Percentiles rank a stretch among this genome's conserved stretches.
Conservation (phyloP, 495 filamentous ascomycete species). For the Parathielavia appendiculata region DNA sequence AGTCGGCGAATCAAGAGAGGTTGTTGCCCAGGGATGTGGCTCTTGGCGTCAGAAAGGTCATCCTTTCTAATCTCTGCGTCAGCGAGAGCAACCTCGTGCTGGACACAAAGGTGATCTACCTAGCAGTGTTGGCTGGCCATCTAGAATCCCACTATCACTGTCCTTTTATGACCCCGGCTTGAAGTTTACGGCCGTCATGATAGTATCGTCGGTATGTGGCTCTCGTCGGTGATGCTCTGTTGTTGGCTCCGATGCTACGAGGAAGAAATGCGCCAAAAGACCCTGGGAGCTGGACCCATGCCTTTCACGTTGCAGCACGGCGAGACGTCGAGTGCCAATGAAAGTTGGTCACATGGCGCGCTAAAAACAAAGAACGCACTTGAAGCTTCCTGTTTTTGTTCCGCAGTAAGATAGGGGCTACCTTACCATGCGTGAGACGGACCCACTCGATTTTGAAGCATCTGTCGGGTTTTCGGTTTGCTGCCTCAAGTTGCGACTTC, state of each 20-base stretch:
- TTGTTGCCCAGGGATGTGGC: background rate
- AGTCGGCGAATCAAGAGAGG: background rate
- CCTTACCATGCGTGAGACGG: background rate
- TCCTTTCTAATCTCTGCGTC: constrained; percentile 1
- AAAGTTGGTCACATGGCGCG: constrained; percentile 1
- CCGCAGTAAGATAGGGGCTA: background rate
- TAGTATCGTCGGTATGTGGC: too few relatives aligned
- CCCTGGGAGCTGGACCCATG: too few relatives aligned
- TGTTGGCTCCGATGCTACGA: too few relatives aligned
- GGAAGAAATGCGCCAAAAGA: too few relatives aligned
- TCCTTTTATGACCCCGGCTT: too few relatives aligned
- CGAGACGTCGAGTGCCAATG: background rate
- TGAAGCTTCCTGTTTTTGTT: background rate
- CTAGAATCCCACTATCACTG: too few relatives aligned
- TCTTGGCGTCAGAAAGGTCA: constrained; percentile 7
- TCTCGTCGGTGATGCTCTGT: too few relatives aligned
- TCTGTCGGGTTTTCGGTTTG: background rate
- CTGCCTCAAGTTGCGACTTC: background rate
- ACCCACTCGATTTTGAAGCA: background rate
- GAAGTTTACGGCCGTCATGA: too few relatives aligned
- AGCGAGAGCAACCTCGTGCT: background rate
- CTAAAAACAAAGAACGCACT: background rate
- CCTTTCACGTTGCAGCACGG: too few relatives aligned
- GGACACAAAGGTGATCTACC: too few relatives aligned
- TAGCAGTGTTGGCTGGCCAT: too few relatives aligned